Base-by-base conservation (phyloP, 2,329 filamentous ascomycete species). In the Penicillium olsonii region DNA sequence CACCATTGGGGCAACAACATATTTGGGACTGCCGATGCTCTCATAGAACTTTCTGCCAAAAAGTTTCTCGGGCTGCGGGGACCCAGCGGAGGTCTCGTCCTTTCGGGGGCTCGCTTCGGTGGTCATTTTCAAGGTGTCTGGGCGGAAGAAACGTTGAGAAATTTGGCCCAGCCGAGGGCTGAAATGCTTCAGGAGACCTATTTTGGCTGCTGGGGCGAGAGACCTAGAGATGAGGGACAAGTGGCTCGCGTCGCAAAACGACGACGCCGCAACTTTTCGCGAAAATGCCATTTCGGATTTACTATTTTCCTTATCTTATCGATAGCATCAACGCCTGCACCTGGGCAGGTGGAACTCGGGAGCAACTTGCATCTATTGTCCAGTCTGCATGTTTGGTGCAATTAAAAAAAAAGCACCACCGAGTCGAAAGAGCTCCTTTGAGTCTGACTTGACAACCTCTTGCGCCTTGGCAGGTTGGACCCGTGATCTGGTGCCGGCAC, bases 1-100 rank as follows among this genome's bases (percentile, higher is more conserved):
- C 18, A 99, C 94, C 94, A 99, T 99, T 29, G 94, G 94, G 27
- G 94, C 94, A 47, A 99, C 81, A 24, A 99, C 84, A 58, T 88
- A 86, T 73, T 90, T 96, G 2, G 94, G 94, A 52, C 87, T 92
- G 18, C 94, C 94, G 54, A 99, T 87, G 67, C 89, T 95, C 75
- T 96, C 85, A 67, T 97, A 99, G 69, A 99, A 97, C 11, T 88
- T 88, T 50, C 94, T 80, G 1, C 94, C 94, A 61, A 88, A 84
- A 18, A 95, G 76, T 69, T 92, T 95, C 54, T 64, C 60, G 47
- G 49, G 51, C n/a, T 54, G 47, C 27, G 57, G 49, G 34, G 43
- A 9, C n/a, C 31, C 35, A 26, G 58, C 31, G 47, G 64, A 59
- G 53, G 52, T 54, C 43, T 55, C 56, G 43, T 42, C 20, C 44